A percentile compares a stretch with the other conserved stretches of the same genome.
phyloP scores from a whole-genome alignment of 345 rosid species.

The Moricandia arvensis region DNA sequence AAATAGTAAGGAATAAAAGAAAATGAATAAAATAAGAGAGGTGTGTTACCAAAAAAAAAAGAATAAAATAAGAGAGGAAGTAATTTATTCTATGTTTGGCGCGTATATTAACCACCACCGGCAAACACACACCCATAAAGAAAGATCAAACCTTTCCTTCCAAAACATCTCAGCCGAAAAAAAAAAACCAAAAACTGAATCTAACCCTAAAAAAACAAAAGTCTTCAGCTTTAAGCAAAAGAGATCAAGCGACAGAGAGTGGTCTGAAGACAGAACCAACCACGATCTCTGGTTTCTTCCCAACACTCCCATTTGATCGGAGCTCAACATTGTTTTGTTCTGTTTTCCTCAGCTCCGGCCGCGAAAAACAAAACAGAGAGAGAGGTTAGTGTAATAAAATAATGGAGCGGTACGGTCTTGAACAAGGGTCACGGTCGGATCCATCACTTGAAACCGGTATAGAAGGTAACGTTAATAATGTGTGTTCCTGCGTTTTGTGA shows the following conservation, averaged over 20 bases:
- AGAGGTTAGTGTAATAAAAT: not conserved
- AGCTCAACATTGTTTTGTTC: not conserved
- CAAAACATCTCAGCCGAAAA: not conserved
- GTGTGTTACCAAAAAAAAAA: not conserved
- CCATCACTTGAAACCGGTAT: conserved; percentile 67
- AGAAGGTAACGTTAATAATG: conserved; percentile 49
- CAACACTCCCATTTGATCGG: not conserved
- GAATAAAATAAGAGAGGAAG: conserved; percentile 12
- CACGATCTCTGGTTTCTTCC: conserved; percentile 19
- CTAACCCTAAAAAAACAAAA: conserved; percentile 4
- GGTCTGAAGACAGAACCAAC: conserved; percentile 26
- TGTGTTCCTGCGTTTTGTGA: not conserved
- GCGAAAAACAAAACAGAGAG: not conserved
- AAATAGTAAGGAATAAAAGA: not conserved
- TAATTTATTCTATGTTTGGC: conserved; percentile 51
- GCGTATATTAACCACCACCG: conserved; percentile 56
- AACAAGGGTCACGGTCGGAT: conserved; percentile 61
- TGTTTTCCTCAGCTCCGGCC: conserved; percentile 21
- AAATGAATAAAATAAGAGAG: not conserved
- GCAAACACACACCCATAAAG: conserved; percentile 26
- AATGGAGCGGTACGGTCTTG: conserved; percentile 74
- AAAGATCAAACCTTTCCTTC: conserved; percentile 43
- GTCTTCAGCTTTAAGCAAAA: conserved; percentile 8
- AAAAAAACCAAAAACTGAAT: not conserved
- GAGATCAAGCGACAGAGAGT: conserved; percentile 39